phyloP scores from a whole-genome alignment of 2,329 filamentous ascomycete species.

The Pestalotiopsis sp. region DNA sequence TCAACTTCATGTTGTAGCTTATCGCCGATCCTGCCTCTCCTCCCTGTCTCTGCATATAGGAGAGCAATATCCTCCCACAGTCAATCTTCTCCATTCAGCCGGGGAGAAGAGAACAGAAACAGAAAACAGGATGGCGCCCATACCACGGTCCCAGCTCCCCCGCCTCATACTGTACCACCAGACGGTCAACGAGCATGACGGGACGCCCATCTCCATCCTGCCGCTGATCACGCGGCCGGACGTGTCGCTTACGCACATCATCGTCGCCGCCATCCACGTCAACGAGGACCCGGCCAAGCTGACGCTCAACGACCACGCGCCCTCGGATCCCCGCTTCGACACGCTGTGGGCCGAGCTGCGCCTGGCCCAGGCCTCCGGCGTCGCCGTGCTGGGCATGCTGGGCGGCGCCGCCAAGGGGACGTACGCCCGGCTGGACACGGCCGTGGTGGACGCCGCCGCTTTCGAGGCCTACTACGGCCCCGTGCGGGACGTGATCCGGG shows the following conservation, averaged over 20 bases:
- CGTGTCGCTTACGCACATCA: constrained; percentile 66
- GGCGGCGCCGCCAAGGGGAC: constrained; percentile 76
- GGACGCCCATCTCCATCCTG: constrained; percentile 40
- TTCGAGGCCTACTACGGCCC: constrained; percentile 74
- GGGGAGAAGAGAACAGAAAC: background rate
- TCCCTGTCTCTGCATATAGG: background rate
- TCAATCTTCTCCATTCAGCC: background rate
- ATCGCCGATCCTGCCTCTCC: background rate
- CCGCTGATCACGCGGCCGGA: constrained; percentile 39
- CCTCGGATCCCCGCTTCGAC: constrained; percentile 61
- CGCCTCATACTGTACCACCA: constrained; percentile 36
- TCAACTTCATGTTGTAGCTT: no score
- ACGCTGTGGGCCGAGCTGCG: constrained; percentile 73
- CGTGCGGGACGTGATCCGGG: constrained; percentile 61
- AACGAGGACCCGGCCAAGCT: constrained; percentile 67
- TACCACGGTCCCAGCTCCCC: constrained; percentile 18
- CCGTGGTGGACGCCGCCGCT: constrained; percentile 35
- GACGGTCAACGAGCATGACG: constrained; percentile 41
- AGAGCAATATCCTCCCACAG: no score
- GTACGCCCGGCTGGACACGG: constrained; percentile 56
- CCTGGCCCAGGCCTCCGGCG: constrained; percentile 66
- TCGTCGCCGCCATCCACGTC: constrained; percentile 77
- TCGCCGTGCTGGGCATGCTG: constrained; percentile 80
- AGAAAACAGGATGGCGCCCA: constrained; percentile 11
- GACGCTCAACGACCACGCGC: constrained; percentile 75